Base-by-base conservation (phyloP, 1,139 yeast species). In the Kazachstania sp. region DNA sequence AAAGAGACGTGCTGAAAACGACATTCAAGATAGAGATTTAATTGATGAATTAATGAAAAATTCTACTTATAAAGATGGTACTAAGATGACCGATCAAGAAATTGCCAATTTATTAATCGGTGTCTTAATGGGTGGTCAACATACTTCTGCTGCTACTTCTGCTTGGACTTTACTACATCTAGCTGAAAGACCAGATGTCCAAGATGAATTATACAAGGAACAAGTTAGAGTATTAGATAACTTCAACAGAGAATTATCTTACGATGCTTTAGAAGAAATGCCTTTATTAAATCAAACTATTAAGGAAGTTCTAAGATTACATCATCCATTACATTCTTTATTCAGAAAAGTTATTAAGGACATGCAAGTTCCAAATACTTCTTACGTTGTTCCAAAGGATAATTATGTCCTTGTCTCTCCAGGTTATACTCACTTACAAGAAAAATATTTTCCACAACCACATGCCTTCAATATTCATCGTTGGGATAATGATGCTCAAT, bases 41-140 rank as follows among this genome's bases (percentile, higher is more conserved):
- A 82, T 92, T 57, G 97, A 90, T 65, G 78, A 95, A 28, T 77
- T 88, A 63, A 81, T 94, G 86, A 76, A 78, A 59, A 74, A 74
- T 59, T 83, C 92, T 41, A 80, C 87, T 51, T 92, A 92, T 71
- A 88, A 86, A 67, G 98, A 92, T 64, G 98, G 98, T 56, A 81
- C 81, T 41, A 76, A 77, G 61, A 88, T 92, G 97, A 83, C 96
- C 37, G 98, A 94, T 66, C 83, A 83, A 65, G 95, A 92, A 71
- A 87, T 92, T 64, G 95, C 97, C 39, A 85, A 90, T 69, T 74
- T 94, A 66, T 74, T 88, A 69, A 92, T 92, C 68, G 99, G 97
- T 66, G 82, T 94, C 48, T 76, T 94, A 54, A 92, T 92, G 99
- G 99, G 98, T 59, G 99, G 98, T 52, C 99, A 92, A 72, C 99